A percentile compares a stretch with the other conserved stretches of the same genome.
Evolutionary conservation across 2,329 filamentous ascomycete species (phyloP).

Genomic region (Fusarium buharicum): DNA sequence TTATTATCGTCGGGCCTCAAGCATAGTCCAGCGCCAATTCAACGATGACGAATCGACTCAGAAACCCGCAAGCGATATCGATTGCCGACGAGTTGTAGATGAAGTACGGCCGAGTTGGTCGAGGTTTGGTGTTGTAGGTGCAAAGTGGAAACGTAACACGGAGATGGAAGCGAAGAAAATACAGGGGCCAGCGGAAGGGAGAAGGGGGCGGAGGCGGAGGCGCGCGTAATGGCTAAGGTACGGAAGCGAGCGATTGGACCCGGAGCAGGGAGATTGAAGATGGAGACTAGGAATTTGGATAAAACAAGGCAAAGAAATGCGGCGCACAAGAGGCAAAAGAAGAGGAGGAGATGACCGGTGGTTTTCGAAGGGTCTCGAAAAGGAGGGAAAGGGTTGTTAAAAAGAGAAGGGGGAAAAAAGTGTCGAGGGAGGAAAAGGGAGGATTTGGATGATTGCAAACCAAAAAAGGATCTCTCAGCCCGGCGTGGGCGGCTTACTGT

Average conservation of each 20-base stretch:
- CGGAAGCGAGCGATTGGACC: slow-evolving; percentile 38
- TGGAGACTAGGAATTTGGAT: slow-evolving; percentile 17
- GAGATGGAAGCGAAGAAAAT: slow-evolving; percentile 40
- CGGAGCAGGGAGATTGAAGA: slow-evolving; percentile 27
- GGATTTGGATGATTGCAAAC: slow-evolving; percentile 20
- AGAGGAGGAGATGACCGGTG: slow-evolving; percentile 1
- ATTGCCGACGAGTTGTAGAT: slow-evolving; percentile 25
- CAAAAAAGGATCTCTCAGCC: slow-evolving; percentile 12
- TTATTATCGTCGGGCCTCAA: slow-evolving; percentile 15
- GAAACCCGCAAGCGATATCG: slow-evolving; percentile 23
- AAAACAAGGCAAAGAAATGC: slow-evolving; percentile 13
- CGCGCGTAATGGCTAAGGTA: slow-evolving; percentile 26
- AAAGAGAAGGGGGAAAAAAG: slow-evolving; percentile 2
- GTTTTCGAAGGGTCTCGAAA: slow-evolving; percentile 1
- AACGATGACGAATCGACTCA: slow-evolving; percentile 16
- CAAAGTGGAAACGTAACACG: slow-evolving; percentile 36
- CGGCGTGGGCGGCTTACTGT: slow-evolving; percentile 23
- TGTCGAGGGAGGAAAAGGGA: slow-evolving; percentile 20
- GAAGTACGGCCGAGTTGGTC: slow-evolving; percentile 21
- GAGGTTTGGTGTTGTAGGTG: slow-evolving; percentile 32
- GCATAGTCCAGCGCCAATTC: slow-evolving; percentile 22
- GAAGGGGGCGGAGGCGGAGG: background rate
- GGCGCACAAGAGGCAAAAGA: background rate
- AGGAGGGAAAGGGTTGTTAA: slow-evolving; percentile 11
- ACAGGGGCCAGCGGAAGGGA: slow-evolving; percentile 31